Base-by-base conservation (phyloP, 108 stramenopile species). In the Pseudonitzschia multiseries region DNA sequence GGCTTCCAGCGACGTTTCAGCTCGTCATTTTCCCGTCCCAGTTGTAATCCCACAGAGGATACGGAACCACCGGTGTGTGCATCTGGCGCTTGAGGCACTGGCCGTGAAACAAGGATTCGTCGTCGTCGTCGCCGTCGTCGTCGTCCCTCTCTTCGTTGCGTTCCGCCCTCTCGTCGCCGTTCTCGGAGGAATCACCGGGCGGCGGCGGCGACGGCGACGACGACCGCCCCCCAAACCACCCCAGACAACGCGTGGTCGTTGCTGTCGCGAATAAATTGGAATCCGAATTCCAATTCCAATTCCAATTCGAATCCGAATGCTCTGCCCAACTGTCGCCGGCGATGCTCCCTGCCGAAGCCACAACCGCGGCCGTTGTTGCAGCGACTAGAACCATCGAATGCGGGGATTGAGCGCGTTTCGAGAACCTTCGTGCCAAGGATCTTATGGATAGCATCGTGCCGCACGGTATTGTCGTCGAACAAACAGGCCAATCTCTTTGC, bases 1-100 rank as follows among this genome's bases (percentile, higher is more conserved):
- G 18, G 57, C 81, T 43, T 81, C 72, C 43, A 81, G 48, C 14
- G 81, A 56, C 8, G 81, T 73, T 21, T 68, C 75, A n/a, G 8
- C 56, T 48, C 14, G 71, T 59, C 74, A 74, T 70, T 15, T 44
- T 64, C 24, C 78, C 78, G 66, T 83, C 82, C 82, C 82, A 83
- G 33, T 83, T 79, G 68, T 83, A 83, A 60, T 83, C 78, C 82
- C 82, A 83, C 10, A 67, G 66, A 18, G 82, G 82, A 69, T 83
- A 83, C 17, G 82, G 82, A 5, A 79, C 51, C 12, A 26, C 68
- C 20, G 82, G 82, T 64, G 22, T 36, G 56, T 48, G 74, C 42
- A 82, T 31, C 40, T 82, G 81, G n/a, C 81, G 72, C 56, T 82
- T 60, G 63, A 74, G 68, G 44, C 72, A 74, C 53, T 82, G 76